phyloP scores from a whole-genome alignment of 331 rosid species.

The Prunus yedoensis region DNA sequence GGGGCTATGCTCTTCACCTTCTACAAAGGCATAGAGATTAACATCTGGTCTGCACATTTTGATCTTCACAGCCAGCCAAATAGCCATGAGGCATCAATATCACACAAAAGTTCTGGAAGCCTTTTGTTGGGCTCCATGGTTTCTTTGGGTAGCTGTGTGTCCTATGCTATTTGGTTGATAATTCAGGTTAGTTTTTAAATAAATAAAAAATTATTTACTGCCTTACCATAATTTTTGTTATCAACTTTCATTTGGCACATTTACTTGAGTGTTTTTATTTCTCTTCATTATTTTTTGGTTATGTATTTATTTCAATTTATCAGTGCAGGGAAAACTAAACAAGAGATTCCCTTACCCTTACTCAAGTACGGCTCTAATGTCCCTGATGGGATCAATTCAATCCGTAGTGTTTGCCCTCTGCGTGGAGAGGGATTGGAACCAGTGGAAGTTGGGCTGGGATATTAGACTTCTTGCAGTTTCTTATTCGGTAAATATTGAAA shows the following conservation, averaged over 20 bases:
- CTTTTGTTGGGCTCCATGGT: conserved; percentile 14
- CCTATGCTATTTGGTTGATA: conserved; percentile 26
- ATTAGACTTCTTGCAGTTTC: conserved; percentile 17
- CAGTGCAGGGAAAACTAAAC: conserved; percentile 22
- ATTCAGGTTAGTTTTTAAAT: conserved; percentile 19
- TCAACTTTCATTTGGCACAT: no score
- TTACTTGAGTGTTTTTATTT: no score
- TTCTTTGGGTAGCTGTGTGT: conserved; percentile 10
- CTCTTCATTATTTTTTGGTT: not conserved
- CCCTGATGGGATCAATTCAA: conserved; percentile 28
- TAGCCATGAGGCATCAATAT: not conserved
- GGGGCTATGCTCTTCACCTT: conserved; percentile 70
- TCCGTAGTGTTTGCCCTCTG: not conserved
- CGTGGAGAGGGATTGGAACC: conserved; percentile 22
- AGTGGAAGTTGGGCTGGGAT: conserved; percentile 30
- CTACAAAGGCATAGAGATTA: conserved; percentile 26
- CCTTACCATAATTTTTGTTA: no score
- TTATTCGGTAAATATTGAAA: not conserved
- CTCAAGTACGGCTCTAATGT: not conserved
- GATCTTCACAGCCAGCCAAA: conserved; percentile 6
- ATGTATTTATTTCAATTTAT: not conserved
- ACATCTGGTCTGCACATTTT: conserved; percentile 13
- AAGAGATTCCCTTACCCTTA: not conserved
- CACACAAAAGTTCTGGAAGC: not conserved
- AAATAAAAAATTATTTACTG: not conserved